phyloP scores from a whole-genome alignment of 2,329 filamentous ascomycete species.

The Cladosporium phlei region DNA sequence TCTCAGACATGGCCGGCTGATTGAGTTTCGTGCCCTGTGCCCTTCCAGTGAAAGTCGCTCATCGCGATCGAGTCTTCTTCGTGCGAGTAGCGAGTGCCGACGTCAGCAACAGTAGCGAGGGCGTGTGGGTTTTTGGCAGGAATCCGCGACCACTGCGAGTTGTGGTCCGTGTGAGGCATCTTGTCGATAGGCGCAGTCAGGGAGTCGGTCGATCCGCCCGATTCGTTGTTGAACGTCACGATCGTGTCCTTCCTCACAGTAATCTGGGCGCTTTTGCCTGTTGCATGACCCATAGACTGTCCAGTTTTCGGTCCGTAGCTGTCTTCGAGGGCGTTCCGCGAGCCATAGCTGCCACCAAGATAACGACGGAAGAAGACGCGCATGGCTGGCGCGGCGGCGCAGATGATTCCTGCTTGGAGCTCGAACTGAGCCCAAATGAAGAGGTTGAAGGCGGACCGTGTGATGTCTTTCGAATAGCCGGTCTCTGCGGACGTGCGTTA shows the following conservation, averaged over 20 bases:
- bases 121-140: not conserved
- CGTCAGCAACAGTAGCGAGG: not conserved
- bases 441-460: slow-evolving; percentile 26
- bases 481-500: slow-evolving; percentile 14
- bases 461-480: slow-evolving; percentile 14
- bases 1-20: not conserved
- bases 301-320: not conserved
- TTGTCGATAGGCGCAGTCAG: not conserved
- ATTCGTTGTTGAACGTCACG: slow-evolving; percentile 1
- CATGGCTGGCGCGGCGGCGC: slow-evolving; percentile 26
- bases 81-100: slow-evolving; percentile 4
- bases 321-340: not conserved
- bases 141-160: not conserved
- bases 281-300: not conserved
- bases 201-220: not conserved
- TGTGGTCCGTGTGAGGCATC: not conserved
- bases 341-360: slow-evolving; percentile 12
- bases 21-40: not conserved
- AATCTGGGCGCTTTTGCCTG: slow-evolving; percentile 1
- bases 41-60: not conserved
- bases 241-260: slow-evolving; percentile 3
- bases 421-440: slow-evolving; percentile 27
- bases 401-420: slow-evolving; percentile 26
- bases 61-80: slow-evolving; percentile 4
- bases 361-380: slow-evolving; percentile 19